Percentiles rank a stretch among this genome's conserved stretches.
These are phyloP conservation scores for Anthostomella pinea DNA, from an alignment of 2,329 filamentous ascomycete species.

Conservation along the genomic window DNA sequence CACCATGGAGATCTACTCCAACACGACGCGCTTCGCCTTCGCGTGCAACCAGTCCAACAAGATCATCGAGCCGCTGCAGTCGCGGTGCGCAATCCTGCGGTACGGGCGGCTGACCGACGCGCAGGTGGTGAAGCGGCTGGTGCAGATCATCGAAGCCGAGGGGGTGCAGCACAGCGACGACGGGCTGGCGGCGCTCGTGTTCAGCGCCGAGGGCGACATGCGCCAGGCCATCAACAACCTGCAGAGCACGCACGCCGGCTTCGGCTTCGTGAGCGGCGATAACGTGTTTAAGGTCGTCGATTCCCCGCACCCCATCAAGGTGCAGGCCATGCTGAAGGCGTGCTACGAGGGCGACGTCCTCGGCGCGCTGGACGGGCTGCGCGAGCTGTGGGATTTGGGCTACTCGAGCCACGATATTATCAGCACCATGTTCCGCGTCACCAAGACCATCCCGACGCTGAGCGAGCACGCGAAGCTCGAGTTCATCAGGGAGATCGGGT, in stretches of 20 bases:
- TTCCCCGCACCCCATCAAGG: slow-evolving; percentile 94
- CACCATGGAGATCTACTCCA: slow-evolving; percentile 98
- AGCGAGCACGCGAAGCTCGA: slow-evolving; percentile 95
- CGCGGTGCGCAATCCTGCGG: slow-evolving; percentile 89
- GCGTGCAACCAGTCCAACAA: slow-evolving; percentile 99
- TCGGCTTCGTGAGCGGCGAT: slow-evolving; percentile 94
- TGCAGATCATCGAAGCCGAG: slow-evolving; percentile 92
- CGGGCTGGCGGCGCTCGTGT: slow-evolving; percentile 91
- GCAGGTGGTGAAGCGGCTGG: slow-evolving; percentile 84
- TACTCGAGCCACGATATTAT: slow-evolving; percentile 99
- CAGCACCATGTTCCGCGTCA: slow-evolving; percentile 98
- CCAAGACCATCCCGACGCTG: slow-evolving; percentile 87
- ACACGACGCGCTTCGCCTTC: slow-evolving; percentile 94
- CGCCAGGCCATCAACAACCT: slow-evolving; percentile 98
- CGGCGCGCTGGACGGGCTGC: slow-evolving; percentile 77
- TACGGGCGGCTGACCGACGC: slow-evolving; percentile 90
- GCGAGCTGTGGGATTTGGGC: slow-evolving; percentile 89
- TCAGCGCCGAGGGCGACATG: slow-evolving; percentile 98
- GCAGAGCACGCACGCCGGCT: slow-evolving; percentile 88
- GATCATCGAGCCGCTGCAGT: slow-evolving; percentile 98
- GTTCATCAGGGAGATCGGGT: slow-evolving; percentile 98
- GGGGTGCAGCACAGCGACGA: slow-evolving; percentile 89
- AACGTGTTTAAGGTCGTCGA: slow-evolving; percentile 99
- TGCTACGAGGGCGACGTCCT: slow-evolving; percentile 93
- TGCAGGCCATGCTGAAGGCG: slow-evolving; percentile 97